These are phyloP conservation scores for Agrocybe pediades DNA, from an alignment of 768 basidiomycete species.

Conservation along the genomic window DNA sequence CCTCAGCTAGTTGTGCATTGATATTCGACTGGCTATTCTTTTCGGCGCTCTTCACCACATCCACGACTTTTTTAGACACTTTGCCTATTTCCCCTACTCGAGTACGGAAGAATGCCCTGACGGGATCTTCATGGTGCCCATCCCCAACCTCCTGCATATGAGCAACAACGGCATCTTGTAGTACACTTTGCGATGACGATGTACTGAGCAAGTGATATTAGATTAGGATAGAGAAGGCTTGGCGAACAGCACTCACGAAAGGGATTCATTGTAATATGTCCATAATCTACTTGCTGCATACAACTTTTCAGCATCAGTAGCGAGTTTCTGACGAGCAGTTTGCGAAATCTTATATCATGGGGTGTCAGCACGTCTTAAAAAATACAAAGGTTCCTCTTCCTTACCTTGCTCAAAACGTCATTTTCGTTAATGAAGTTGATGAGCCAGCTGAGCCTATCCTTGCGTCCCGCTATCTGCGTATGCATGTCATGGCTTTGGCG, in stretches of 20 bases:
- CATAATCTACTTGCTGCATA: slow-evolving; percentile 82
- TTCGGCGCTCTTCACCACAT: slow-evolving; percentile 42
- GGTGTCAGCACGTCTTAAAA: neutral
- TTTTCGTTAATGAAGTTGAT: slow-evolving; percentile 90
- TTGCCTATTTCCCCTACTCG: slow-evolving; percentile 66
- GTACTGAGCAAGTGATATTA: slow-evolving; percentile 36
- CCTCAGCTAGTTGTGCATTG: slow-evolving; percentile 56
- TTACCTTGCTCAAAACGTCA: slow-evolving; percentile 72
- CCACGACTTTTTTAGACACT: slow-evolving; percentile 62
- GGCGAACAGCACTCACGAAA: slow-evolving; percentile 48
- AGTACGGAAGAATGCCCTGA: slow-evolving; percentile 83
- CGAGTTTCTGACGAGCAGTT: slow-evolving; percentile 70
- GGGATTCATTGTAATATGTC: slow-evolving; percentile 69
- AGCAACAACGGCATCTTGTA: slow-evolving; percentile 68
- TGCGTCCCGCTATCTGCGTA: slow-evolving; percentile 73
- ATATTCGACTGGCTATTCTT: slow-evolving; percentile 43
- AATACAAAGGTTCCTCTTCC: slow-evolving; percentile 5
- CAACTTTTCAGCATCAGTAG: slow-evolving; percentile 84
- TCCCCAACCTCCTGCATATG: slow-evolving; percentile 67
- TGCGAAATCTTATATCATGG: slow-evolving; percentile 70
- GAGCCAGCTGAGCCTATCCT: slow-evolving; percentile 79
- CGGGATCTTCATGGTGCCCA: slow-evolving; percentile 68
- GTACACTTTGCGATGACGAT: slow-evolving; percentile 57
- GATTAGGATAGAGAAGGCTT: neutral
- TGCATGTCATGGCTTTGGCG: slow-evolving; percentile 78